Evolutionary conservation across 2,329 filamentous ascomycete genomes (phyloP), one percentile per base, ranked within the genome.

Genomic region (Diplodia mutila): DNA sequence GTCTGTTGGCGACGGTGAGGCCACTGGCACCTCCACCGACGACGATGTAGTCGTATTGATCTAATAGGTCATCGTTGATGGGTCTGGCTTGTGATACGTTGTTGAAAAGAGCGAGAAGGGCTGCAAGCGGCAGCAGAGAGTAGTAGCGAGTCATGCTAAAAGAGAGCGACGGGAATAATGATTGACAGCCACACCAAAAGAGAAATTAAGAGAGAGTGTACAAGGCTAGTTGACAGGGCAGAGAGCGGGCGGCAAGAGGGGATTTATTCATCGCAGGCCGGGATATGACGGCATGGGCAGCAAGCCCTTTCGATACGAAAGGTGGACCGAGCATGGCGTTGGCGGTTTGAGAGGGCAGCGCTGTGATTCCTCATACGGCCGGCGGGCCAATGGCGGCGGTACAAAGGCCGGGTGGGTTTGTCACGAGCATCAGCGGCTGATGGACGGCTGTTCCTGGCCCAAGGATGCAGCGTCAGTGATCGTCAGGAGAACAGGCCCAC

Each of bases 1-100:
- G 71, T 1, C 75, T 72, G 53, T 72, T 72, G 21, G 76, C 76
- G 34, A 77, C 54, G 14, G 52, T 57, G 37, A 66, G 64, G 29
- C 64, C 64, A n/a, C 64, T 66, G 27, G 65, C 53, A 2, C 67
- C 65, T 52, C 66, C 66, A n/a, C 66, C 66, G 34, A 67, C 66
- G 39, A 67, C 49, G 27, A 66, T 57, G n/a, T 66, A 66, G 37
- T 66, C 64, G 23, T 66, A 66, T 34, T 54, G 29, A 23, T 55
- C 51, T 42, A 66, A n/a, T 48, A 66, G 11, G 7, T 53, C 52
- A 25, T 55, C 52, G 37, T 66, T 66, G 52, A 66, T 66, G 11
- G 51, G 52, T 54, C 37, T 65, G n/a, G 42, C 59, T 16, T 51
- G 59, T 52, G 61, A 53, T 37, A 16, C 18, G 18, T 37, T 6